Conservation (phyloP, 75 land plant genomes). For the Adiantum capillusveneris region DNA sequence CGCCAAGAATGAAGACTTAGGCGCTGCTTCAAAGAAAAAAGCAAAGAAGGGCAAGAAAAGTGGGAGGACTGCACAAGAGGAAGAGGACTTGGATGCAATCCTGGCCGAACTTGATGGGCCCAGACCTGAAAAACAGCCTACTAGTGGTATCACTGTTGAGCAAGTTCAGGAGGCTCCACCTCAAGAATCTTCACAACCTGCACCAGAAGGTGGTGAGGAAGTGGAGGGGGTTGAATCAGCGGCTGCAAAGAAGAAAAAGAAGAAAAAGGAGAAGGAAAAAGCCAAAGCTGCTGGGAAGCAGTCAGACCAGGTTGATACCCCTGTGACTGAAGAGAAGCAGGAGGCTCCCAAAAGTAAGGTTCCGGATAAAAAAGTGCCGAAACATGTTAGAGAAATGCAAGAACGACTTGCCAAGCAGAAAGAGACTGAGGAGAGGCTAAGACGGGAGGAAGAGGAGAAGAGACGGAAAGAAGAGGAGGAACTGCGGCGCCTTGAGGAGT, state of each 20-base stretch:
- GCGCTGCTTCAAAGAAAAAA: conserved; percentile 38
- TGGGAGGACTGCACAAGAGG: conserved; percentile 70
- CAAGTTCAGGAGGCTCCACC: conserved; percentile 19
- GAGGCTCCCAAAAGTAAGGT: conserved; percentile 42
- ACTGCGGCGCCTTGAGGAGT: conserved; percentile 54
- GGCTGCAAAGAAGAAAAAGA: conserved; percentile 89
- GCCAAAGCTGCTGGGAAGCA: conserved; percentile 37
- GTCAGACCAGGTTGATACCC: conserved; percentile 17
- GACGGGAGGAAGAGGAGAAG: conserved; percentile 83
- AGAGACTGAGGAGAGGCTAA: conserved; percentile 76
- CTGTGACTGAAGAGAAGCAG: conserved; percentile 28
- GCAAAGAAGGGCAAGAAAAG: conserved; percentile 76
- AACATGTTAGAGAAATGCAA: conserved; percentile 88
- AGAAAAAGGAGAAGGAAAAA: conserved; percentile 91
- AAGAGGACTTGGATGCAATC: conserved; percentile 84
- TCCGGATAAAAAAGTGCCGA: conserved; percentile 61
- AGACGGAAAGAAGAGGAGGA: conserved; percentile 87
- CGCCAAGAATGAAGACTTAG: conserved; percentile 7
- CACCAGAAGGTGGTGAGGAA: conserved; percentile 30
- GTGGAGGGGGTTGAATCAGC: conserved; percentile 50
- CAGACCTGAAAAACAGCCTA: conserved; percentile 12
- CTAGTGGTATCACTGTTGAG: conserved; percentile 13
- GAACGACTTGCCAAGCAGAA: conserved; percentile 74
- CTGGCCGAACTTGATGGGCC: conserved; percentile 67
- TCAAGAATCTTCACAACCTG: conserved; percentile 19